Base-by-base conservation (phyloP, 345 rosid species). In the Rhodomyrtus tomentosa region DNA sequence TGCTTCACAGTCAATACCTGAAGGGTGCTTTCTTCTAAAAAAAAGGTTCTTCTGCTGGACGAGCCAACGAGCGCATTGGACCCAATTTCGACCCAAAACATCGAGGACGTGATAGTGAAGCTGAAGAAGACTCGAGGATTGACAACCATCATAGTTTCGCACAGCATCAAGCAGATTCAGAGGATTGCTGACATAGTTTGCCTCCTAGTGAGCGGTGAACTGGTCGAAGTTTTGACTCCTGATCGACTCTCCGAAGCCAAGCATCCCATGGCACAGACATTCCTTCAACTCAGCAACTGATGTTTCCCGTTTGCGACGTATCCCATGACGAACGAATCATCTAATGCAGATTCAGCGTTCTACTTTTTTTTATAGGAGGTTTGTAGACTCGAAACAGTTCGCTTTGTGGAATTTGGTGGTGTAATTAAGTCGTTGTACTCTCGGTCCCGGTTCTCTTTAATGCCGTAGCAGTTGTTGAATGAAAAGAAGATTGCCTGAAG, bases 61-160 rank as follows among this genome's bases (percentile, higher is more conserved):
- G 96, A 95, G 85, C 98, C 98, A 5, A 95, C 98, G 0, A 95
- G 99, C 27, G 98, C 98, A 0, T 62, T 96, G 88, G 98, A 96
- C 88, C 96, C 98, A 0, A 90, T 95, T 50, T 94, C 96, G 0
- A 93, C 98, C 3, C 96, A 95, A 85, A 93, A 96, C 90, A 91
- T 93, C 10, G 99, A 96, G 91, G 95, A 95, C 87, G 94, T 89
- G 27, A 82, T 96, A n/a, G 88, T 93, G 90, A 94, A 92, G 85
- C 87, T 96, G 83, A 96, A 95, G 93, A 90, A 92, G 56, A 91
- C 88, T n/a, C 91, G 72, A 27, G 91, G 93, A 73, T 87, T 95
- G 89, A 93, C 98, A 4, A 87, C 88, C 11, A 90, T 94, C 55
- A 93, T 94, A 86, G 98, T 95, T 7, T 93, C 98, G 68, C 99